These are phyloP conservation scores for Boletus coccyginus DNA, from an alignment of 768 basidiomycete genomes.

Conservation along the genomic window DNA sequence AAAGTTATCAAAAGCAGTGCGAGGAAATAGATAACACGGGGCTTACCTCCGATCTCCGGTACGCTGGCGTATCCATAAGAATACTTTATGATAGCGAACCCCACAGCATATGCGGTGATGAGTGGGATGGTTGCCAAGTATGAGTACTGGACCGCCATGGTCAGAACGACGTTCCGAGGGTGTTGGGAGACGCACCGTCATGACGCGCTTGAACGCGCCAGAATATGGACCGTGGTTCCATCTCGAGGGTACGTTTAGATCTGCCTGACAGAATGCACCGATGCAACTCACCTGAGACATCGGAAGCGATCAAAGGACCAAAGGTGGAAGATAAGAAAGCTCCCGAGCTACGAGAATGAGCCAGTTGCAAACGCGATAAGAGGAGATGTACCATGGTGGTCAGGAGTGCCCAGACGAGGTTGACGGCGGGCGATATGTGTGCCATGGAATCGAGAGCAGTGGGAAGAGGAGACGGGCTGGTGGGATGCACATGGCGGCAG, in stretches of 20 bases:
- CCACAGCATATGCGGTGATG: constrained; percentile 54
- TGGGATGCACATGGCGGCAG: too few relatives aligned
- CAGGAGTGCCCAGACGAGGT: constrained; percentile 62
- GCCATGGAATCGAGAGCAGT: background rate
- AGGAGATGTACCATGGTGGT: constrained; percentile 42
- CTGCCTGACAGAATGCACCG: background rate
- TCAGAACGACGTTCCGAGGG: background rate
- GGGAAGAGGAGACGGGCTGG: too few relatives aligned
- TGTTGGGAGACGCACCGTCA: constrained; percentile 70
- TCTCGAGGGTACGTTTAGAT: too few relatives aligned
- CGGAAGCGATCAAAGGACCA: constrained; percentile 81
- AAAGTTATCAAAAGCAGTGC: too few relatives aligned
- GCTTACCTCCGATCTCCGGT: constrained; percentile 43
- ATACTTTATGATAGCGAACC: constrained; percentile 74
- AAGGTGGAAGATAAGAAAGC: constrained; percentile 68
- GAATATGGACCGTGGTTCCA: constrained; percentile 66
- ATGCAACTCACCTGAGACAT: constrained; percentile 54
- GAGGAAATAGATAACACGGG: too few relatives aligned
- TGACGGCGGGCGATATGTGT: constrained; percentile 58
- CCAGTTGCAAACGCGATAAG: too few relatives aligned
- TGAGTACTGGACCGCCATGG: constrained; percentile 55
- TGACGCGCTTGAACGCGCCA: constrained; percentile 81
- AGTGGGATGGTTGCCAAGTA: constrained; percentile 65
- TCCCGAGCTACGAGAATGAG: constrained; percentile 50
- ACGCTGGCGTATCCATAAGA: constrained; percentile 54